phyloP scores from a whole-genome alignment of 192 early-diverging fungal species.

The Paraglomus brasilianum region DNA sequence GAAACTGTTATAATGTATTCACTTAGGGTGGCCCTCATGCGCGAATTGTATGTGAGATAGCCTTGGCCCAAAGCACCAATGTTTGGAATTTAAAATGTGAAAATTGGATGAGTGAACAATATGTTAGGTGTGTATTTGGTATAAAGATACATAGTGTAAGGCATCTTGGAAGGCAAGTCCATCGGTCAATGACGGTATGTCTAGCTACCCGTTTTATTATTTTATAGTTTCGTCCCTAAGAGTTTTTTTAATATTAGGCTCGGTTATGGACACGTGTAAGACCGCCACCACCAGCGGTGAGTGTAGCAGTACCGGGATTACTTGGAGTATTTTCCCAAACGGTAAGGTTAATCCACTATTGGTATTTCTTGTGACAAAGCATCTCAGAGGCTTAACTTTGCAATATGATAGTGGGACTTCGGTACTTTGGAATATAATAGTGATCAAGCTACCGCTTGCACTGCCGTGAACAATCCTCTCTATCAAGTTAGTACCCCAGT shows the following conservation, averaged over 20 bases:
- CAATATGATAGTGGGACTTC: slow-evolving; percentile 21
- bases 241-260: slow-evolving; percentile 31
- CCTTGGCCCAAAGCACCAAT: not conserved
- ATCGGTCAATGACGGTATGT: not conserved
- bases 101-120: not conserved
- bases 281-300: not conserved
- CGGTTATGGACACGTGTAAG: slow-evolving; percentile 6
- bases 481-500: slow-evolving; percentile 17
- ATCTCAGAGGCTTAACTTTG: slow-evolving; percentile 10
- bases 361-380: slow-evolving; percentile 20
- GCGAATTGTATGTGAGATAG: slow-evolving; percentile 12
- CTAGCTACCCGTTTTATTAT: slow-evolving; percentile 13
- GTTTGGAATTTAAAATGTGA: slow-evolving; percentile 1
- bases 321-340: not conserved
- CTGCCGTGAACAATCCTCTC: not conserved
- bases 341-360: slow-evolving; percentile 12
- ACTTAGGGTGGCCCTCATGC: slow-evolving; percentile 11
- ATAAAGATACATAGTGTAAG: slow-evolving; percentile 1
- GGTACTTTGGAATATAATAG: slow-evolving; percentile 1
- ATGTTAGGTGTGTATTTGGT: slow-evolving; percentile 22
- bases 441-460: not conserved
- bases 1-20: slow-evolving; percentile 20
- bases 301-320: not conserved
- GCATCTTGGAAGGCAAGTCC: not conserved
- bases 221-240: slow-evolving; percentile 10